Conservation (phyloP, 306 rosid species). For the Hippophae rhamnoides region DNA sequence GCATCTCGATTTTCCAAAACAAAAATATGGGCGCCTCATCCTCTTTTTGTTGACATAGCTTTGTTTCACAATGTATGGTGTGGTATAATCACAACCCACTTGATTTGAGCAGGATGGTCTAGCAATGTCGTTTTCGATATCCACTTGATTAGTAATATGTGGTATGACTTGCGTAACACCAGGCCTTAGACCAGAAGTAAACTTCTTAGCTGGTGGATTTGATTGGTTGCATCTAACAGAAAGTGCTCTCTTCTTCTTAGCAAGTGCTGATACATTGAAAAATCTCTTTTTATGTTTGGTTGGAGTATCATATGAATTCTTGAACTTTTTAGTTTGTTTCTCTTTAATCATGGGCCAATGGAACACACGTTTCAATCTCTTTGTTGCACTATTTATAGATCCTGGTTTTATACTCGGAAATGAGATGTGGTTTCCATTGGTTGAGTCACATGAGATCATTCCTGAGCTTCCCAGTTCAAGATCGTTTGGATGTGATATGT, state of each 20-base stretch:
- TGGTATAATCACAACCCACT: conserved; percentile 27
- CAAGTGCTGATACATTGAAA: conserved; percentile 46
- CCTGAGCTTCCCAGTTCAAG: conserved; percentile 34
- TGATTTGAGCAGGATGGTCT: conserved; percentile 59
- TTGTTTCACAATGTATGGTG: conserved; percentile 34
- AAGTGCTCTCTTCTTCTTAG: conserved; percentile 75
- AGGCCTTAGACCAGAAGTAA: conserved; percentile 62
- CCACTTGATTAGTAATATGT: conserved; percentile 38
- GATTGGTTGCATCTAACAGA: conserved; percentile 78
- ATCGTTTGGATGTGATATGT: conserved; percentile 25
- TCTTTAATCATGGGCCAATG: conserved; percentile 58
- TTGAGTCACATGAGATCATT: conserved; percentile 27
- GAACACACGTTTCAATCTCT: conserved; percentile 50
- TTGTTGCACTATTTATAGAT: conserved; percentile 60
- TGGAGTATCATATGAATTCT: conserved; percentile 47
- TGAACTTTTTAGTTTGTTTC: conserved; percentile 30
- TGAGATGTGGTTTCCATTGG: conserved; percentile 30
- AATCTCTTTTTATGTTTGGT: conserved; percentile 70
- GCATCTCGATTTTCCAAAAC: conserved; percentile 62
- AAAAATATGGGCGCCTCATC: conserved; percentile 63
- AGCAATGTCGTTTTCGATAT: conserved; percentile 43
- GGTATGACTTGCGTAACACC: conserved; percentile 64
- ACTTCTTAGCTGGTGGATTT: conserved; percentile 90
- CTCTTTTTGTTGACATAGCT: conserved; percentile 26
- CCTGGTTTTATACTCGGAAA: conserved; percentile 38